Evolutionary conservation across 2,329 filamentous ascomycete genomes (phyloP).

Genomic region (Didymella pomorum): DNA sequence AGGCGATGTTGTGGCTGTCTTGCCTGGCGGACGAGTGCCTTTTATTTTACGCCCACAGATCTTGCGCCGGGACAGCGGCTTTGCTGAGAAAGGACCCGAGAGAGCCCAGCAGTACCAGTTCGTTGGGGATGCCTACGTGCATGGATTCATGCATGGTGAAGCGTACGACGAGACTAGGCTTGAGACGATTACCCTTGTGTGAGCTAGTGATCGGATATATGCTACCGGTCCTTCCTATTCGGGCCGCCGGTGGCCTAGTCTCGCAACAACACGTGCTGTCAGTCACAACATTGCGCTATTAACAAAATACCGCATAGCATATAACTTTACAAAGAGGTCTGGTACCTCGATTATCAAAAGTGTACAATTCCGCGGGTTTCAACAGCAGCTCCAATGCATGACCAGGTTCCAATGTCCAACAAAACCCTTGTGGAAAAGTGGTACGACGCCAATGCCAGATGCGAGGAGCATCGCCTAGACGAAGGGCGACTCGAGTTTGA

Average conservation of each 20-base stretch:
- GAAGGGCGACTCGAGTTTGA: not conserved
- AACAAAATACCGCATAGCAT: not conserved
- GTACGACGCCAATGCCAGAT: not conserved
- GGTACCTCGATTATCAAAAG: not conserved
- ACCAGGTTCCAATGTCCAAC: not conserved
- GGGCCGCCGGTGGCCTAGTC: not conserved
- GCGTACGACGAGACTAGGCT: not conserved
- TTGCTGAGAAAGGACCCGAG: not conserved
- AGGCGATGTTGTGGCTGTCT: not conserved
- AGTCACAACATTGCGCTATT: not conserved
- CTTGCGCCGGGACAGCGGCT: not conserved
- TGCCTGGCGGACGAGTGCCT: slow-evolving; percentile 7
- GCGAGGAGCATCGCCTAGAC: slow-evolving; percentile 1
- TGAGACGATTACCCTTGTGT: not conserved
- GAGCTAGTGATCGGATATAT: not conserved
- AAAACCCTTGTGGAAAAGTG: not conserved
- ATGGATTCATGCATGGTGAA: slow-evolving; percentile 5
- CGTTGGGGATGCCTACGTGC: slow-evolving; percentile 1
- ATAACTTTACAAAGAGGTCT: not conserved
- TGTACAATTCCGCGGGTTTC: not conserved
- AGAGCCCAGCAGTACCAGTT: not conserved
- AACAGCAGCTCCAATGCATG: not conserved
- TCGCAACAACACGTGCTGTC: not conserved
- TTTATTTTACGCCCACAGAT: not conserved
- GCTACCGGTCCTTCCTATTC: not conserved